Evolutionary conservation across 495 filamentous ascomycete genomes (phyloP).

Genomic region (Annulohypoxylon nitens): DNA sequence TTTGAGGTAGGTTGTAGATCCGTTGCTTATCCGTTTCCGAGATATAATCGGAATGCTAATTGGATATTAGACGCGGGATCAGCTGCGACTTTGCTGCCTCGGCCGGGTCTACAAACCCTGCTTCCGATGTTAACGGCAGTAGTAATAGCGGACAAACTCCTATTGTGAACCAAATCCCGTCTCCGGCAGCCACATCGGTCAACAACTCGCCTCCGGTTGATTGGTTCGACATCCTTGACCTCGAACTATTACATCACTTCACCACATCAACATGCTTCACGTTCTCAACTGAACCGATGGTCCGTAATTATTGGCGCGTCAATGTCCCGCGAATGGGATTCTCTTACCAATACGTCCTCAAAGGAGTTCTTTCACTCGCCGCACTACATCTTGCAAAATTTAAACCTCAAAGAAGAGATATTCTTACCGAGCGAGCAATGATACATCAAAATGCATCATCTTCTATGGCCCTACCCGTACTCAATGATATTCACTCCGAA

Average conservation of each 20-base stretch:
- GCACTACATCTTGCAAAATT: constrained; percentile 64
- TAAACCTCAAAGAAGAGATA: constrained; percentile 52
- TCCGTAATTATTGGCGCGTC: constrained; percentile 47
- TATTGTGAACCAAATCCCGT: constrained; percentile 10
- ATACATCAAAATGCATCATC: constrained; percentile 63
- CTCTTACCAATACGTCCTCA: constrained; percentile 63
- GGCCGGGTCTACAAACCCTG: constrained; percentile 1
- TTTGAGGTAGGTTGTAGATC: constrained; percentile 23
- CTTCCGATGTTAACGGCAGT: background rate
- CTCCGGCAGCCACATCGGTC: constrained; percentile 22
- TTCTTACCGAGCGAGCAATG: constrained; percentile 62
- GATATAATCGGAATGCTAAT: constrained; percentile 21
- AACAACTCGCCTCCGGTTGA: constrained; percentile 12
- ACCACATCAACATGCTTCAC: constrained; percentile 44
- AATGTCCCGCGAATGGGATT: constrained; percentile 64
- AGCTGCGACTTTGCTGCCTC: constrained; percentile 38
- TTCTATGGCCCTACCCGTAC: constrained; percentile 58
- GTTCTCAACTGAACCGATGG: constrained; percentile 32
- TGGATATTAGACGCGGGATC: constrained; percentile 31
- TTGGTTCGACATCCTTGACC: constrained; percentile 39
- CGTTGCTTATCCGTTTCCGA: background rate
- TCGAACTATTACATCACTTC: constrained; percentile 45
- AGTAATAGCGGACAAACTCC: constrained; percentile 23
- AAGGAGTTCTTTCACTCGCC: constrained; percentile 64
- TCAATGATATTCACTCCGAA: constrained; percentile 60